Conservation (phyloP, 1,284 basidiomycete genomes). For the Takashimella koratensis region DNA sequence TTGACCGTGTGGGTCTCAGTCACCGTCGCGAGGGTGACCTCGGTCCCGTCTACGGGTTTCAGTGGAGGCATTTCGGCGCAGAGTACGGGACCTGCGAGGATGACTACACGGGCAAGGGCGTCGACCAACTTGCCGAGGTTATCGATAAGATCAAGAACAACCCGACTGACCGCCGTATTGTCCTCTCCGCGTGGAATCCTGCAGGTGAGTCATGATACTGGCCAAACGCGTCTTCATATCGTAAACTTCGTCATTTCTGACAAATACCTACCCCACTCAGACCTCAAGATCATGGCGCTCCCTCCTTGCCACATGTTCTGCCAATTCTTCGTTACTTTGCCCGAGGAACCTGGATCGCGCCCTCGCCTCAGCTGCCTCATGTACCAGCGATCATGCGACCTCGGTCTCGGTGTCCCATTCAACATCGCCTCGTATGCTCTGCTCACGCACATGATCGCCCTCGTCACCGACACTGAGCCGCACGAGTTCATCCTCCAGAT, state of each 20-base stretch:
- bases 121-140: constrained; percentile 87
- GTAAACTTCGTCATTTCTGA: not conserved
- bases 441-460: constrained; percentile 93
- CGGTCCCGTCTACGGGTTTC: constrained; percentile 96
- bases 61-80: constrained; percentile 98
- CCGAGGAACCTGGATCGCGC: constrained; percentile 52
- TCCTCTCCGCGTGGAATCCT: constrained; percentile 96
- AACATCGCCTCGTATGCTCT: constrained; percentile 98
- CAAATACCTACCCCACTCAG: constrained; percentile 49
- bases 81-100: constrained; percentile 75
- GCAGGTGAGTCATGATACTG: constrained; percentile 59
- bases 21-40: constrained; percentile 88
- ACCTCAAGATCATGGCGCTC: constrained; percentile 89
- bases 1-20: constrained; percentile 75
- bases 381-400: constrained; percentile 96
- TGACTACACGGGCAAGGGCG: constrained; percentile 82
- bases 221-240: too few species aligned
- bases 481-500: constrained; percentile 88
- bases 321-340: constrained; percentile 92
- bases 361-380: constrained; percentile 88
- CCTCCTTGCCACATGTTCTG: constrained; percentile 98
- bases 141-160: constrained; percentile 88
- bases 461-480: constrained; percentile 78
- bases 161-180: constrained; percentile 93
- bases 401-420: constrained; percentile 95